Base-by-base conservation (phyloP, 192 early-diverging fungal genomes). In the Coemansia asiatica region DNA sequence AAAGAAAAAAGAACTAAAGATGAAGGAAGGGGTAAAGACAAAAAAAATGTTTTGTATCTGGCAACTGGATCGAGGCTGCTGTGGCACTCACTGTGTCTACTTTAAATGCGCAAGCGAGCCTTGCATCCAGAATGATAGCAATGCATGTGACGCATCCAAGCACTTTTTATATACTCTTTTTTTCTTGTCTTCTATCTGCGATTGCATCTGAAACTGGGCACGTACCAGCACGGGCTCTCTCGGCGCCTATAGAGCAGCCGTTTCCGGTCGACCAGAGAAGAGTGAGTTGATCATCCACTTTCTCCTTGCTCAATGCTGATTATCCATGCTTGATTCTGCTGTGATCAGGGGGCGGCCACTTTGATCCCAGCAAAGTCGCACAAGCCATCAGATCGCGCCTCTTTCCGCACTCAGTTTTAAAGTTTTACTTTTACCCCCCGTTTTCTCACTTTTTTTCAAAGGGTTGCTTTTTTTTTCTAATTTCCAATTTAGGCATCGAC, bases 151-250 rank as follows among this genome's bases (percentile, higher is more conserved):
- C 8, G 31, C 31, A 8, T 8, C 8, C 31, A 33, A 6, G 31
- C 18, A 27, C 50, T 60, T 47, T 49, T 29, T 61, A n/a, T n/a
- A n/a, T n/a, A n/a, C 18, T 40, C 50, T 60, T 47, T 49, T 29
- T 61, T 48, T 16, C 44, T 29, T 44, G 35, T 6, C 8, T 8
- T 33, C 31, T 8, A 33, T 33, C 5, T 44, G 40, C 40, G 16
- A 44, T 18, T 8, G 16, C 40, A 44, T 44, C 40, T 44, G 40
- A 44, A 44, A 44, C 13, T 18, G 13, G 40, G 16, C 8, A 33
- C 31, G 31, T 33, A 6, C 4, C 31, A 3, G 31, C 31, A 8
- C n/a, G n/a, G n/a, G n/a, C n/a, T 33, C 31, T 8, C 31, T 33
- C 31, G 31, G 4, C 3, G 31, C 31, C 31, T 33, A 16, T 44